A percentile compares a stretch with the other conserved stretches of the same genome.
Evolutionary conservation across 2,329 filamentous ascomycete species (phyloP).

Genomic region (Trichoderma asperellum): DNA sequence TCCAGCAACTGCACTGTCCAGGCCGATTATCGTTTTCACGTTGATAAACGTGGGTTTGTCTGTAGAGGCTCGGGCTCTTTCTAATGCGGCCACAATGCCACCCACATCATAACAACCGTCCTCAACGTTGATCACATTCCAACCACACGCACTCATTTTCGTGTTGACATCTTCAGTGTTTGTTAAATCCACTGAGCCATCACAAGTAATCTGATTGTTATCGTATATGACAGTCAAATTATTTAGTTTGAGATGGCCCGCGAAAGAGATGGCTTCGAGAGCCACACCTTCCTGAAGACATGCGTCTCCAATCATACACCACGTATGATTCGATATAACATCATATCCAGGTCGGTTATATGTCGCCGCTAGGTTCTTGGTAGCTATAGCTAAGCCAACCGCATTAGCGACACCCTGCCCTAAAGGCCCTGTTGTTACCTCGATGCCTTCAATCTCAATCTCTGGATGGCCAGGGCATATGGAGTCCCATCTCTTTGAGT

Average conservation of each 20-base stretch:
- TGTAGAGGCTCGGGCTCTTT: conserved; percentile 47
- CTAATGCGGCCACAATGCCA: conserved; percentile 48
- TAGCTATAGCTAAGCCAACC: conserved; percentile 61
- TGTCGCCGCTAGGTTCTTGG: conserved; percentile 57
- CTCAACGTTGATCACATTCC: conserved; percentile 58
- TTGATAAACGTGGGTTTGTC: conserved; percentile 63
- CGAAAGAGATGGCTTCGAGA: conserved; percentile 60
- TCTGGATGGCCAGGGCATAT: conserved; percentile 61
- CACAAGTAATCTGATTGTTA: conserved; percentile 64
- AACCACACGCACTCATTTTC: conserved; percentile 61
- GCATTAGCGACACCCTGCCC: conserved; percentile 65
- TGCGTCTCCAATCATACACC: conserved; percentile 62
- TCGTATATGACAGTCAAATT: conserved; percentile 64
- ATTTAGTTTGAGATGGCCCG: conserved; percentile 58
- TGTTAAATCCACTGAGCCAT: conserved; percentile 56
- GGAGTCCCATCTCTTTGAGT: conserved; percentile 46
- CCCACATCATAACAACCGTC: conserved; percentile 57
- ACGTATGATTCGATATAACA: conserved; percentile 56
- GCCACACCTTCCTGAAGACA: conserved; percentile 63
- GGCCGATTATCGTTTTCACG: conserved; percentile 58
- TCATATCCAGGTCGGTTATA: conserved; percentile 56
- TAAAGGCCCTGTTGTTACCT: conserved; percentile 63
- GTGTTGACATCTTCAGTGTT: conserved; percentile 61
- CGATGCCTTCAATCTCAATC: conserved; percentile 60
- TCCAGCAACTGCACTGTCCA: conserved; percentile 54